A percentile compares a stretch with the other conserved stretches of the same genome.
These are phyloP conservation scores for Xylariaceae sp. DNA, from an alignment of 2,329 filamentous ascomycete species.

Conservation along the genomic window DNA sequence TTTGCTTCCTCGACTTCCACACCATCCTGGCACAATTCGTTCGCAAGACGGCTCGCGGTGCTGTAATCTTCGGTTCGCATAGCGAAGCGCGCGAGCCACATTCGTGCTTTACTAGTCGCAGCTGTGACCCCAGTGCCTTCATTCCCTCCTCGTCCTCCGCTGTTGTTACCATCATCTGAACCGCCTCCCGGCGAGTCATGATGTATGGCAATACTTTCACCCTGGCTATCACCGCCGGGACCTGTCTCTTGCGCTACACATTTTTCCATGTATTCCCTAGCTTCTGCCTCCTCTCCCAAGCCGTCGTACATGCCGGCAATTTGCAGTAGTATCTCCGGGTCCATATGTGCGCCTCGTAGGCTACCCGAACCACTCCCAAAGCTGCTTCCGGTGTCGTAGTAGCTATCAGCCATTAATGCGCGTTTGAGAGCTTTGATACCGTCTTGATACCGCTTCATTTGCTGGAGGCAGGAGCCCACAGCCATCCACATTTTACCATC, in stretches of 20 bases:
- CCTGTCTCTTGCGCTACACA: slow-evolving; percentile 91
- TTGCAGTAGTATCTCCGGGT: slow-evolving; percentile 85
- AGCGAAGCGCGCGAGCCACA: slow-evolving; percentile 87
- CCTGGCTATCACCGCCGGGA: slow-evolving; percentile 34
- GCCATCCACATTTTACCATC: slow-evolving; percentile 99
- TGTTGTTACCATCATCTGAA: slow-evolving; percentile 34
- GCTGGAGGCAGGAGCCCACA: slow-evolving; percentile 85
- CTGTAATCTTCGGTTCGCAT: slow-evolving; percentile 72
- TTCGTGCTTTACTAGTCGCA: slow-evolving; percentile 84
- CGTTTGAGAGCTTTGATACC: slow-evolving; percentile 95
- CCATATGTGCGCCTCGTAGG: slow-evolving; percentile 60
- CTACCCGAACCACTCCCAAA: slow-evolving; percentile 45
- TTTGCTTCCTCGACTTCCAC: slow-evolving; percentile 97
- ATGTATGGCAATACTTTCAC: slow-evolving; percentile 52
- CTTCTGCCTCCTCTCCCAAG: slow-evolving; percentile 71
- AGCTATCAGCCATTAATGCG: slow-evolving; percentile 81
- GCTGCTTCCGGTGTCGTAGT: slow-evolving; percentile 66
- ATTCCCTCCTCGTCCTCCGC: slow-evolving; percentile 28
- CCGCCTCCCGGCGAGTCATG: slow-evolving; percentile 46
- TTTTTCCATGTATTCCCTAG: slow-evolving; percentile 92
- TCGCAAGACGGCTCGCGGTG: slow-evolving; percentile 75
- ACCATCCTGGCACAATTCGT: slow-evolving; percentile 91
- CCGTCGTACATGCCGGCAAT: slow-evolving; percentile 88
- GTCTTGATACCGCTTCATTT: slow-evolving; percentile 81
- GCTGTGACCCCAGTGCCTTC: slow-evolving; percentile 78